phyloP scores from a whole-genome alignment of 2,329 filamentous ascomycete species.

The Xylariaceae sp. region DNA sequence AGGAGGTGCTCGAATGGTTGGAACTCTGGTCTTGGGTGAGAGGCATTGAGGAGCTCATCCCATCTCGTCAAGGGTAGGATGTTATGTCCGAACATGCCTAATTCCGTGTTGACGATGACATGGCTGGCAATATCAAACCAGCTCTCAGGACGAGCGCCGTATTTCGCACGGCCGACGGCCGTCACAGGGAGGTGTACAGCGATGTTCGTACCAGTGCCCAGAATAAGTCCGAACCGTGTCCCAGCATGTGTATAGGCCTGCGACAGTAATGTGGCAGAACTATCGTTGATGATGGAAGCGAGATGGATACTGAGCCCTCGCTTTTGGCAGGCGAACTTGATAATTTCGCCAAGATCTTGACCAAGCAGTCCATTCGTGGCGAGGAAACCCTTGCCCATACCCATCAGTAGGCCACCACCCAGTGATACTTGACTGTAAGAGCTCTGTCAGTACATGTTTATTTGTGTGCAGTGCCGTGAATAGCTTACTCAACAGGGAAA shows the following conservation, averaged over 20 bases:
- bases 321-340: conserved; percentile 50
- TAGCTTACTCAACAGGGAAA: conserved; percentile 63
- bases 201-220: conserved; percentile 65
- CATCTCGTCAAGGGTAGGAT: conserved; percentile 59
- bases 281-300: conserved; percentile 63
- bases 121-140: conserved; percentile 59
- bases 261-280: conserved; percentile 62
- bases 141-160: conserved; percentile 48
- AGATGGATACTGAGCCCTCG: conserved; percentile 53
- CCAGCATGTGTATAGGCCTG: conserved; percentile 56
- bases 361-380: conserved; percentile 56
- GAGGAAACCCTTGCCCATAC: conserved; percentile 64
- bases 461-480: neutral
- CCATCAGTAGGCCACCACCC: conserved; percentile 53
- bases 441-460: conserved; percentile 23
- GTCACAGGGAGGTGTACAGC: conserved; percentile 60
- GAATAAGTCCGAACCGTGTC: conserved; percentile 61
- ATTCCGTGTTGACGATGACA: conserved; percentile 64
- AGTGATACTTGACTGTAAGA: conserved; percentile 58
- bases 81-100: conserved; percentile 61
- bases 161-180: conserved; percentile 52
- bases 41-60: conserved; percentile 51
- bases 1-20: conserved; percentile 46
- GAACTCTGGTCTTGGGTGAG: conserved; percentile 44
- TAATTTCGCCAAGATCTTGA: conserved; percentile 56